These are phyloP conservation scores for Fagopyrum esculentum DNA, from an alignment of 148 eudicot species.

Conservation along the genomic window DNA sequence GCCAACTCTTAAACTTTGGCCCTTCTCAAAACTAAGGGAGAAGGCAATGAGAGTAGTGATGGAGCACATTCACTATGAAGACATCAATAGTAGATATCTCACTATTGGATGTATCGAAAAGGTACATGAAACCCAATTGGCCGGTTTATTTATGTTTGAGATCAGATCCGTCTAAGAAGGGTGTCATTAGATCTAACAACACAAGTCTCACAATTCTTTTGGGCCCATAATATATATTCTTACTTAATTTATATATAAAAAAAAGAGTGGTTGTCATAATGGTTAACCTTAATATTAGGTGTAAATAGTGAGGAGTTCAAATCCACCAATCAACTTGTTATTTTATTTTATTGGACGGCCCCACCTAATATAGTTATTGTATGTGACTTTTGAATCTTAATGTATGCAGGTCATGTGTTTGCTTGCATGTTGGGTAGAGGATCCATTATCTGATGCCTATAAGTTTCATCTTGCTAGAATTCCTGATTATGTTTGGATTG, in stretches of 20 bases:
- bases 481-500: conserved; percentile 30
- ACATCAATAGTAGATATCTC: conserved; percentile 37
- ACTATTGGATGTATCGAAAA: conserved; percentile 40
- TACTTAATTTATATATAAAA: no score
- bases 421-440: conserved; percentile 35
- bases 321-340: no score
- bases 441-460: conserved; percentile 18
- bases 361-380: no score
- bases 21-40: conserved; percentile 28
- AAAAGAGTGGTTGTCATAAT: no score
- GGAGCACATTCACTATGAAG: conserved; percentile 44
- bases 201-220: no score
- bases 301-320: no score
- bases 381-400: neutral
- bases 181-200: no score
- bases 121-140: conserved; percentile 11
- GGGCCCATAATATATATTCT: no score
- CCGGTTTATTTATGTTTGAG: no score
- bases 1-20: conserved; percentile 39
- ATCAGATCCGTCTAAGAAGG: no score
- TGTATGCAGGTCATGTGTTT: conserved; percentile 21
- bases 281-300: no score
- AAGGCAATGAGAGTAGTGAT: conserved; percentile 35
- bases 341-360: no score
- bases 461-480: conserved; percentile 32